A percentile compares a stretch with the other conserved stretches of the same genome.
These are phyloP conservation scores for Colletotrichum liaoningense DNA, from an alignment of 2,329 filamentous ascomycete genomes.

Conservation along the genomic window DNA sequence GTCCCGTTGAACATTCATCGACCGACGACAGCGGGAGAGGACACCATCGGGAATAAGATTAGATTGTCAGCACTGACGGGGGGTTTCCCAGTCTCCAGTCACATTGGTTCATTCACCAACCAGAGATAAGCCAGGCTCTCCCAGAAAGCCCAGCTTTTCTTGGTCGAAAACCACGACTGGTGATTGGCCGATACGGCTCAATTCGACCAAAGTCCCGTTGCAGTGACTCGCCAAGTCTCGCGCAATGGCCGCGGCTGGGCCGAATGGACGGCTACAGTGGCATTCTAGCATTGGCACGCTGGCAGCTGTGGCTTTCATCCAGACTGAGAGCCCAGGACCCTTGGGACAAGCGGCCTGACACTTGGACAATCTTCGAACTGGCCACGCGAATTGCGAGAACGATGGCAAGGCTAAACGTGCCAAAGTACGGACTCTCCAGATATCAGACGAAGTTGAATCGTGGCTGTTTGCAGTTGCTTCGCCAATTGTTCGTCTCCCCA, in stretches of 20 bases:
- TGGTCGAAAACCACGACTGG: neutral
- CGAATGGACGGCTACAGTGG: slow-evolving; percentile 19
- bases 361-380: neutral
- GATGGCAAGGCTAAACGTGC: neutral
- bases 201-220: slow-evolving; percentile 10
- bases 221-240: slow-evolving; percentile 28
- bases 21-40: neutral
- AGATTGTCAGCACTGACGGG: neutral
- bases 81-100: slow-evolving; percentile 14
- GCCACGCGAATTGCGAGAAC: neutral
- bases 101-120: neutral
- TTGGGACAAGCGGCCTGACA: neutral
- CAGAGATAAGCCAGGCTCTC: slow-evolving; percentile 21
- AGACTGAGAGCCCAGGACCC: too few relatives aligned
- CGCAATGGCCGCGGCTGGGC: slow-evolving; percentile 17
- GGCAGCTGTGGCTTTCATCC: neutral
- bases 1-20: neutral
- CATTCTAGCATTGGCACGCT: neutral
- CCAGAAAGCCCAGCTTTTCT: neutral
- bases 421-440: neutral
- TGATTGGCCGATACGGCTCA: slow-evolving; percentile 12
- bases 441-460: slow-evolving; percentile 7
- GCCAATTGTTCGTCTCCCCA: neutral
- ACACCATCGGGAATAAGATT: slow-evolving; percentile 22
- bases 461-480: slow-evolving; percentile 10